These are phyloP conservation scores for Selaginella tamariscina DNA, from an alignment of 75 land plant genomes.

Conservation along the genomic window DNA sequence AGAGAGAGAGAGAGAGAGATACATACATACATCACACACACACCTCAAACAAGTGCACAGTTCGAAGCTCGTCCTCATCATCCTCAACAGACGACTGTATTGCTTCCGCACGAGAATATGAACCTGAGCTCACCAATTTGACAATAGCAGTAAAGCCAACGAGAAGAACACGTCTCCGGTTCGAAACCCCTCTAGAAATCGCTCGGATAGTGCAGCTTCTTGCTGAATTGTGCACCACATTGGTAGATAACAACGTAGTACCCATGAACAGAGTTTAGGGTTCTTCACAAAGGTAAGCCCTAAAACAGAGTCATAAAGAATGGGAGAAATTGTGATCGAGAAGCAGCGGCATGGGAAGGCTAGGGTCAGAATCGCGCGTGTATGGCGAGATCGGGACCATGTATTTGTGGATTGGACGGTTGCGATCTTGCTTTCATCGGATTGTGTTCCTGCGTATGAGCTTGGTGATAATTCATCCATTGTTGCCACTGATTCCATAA, in stretches of 20 bases:
- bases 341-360: conserved; percentile 88
- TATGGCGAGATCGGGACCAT: conserved; percentile 54
- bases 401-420: conserved; percentile 77
- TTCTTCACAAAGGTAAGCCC: background rate
- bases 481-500: conserved; percentile 97
- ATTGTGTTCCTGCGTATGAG: conserved; percentile 51
- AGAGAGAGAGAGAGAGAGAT: no score
- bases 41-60: background rate
- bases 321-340: background rate
- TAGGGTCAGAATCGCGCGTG: conserved; percentile 64
- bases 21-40: no score
- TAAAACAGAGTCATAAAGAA: no score
- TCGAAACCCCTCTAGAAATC: no score
- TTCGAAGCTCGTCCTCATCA: background rate
- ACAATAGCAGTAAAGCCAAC: background rate
- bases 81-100: background rate
- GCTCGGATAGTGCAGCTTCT: no score
- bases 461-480: conserved; percentile 65
- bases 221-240: no score
- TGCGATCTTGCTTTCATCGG: conserved; percentile 52
- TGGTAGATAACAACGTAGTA: no score
- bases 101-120: background rate
- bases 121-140: background rate
- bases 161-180: background rate
- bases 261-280: no score